phyloP scores from a whole-genome alignment of 441 rosid genomes.

The Breynia disticha region DNA sequence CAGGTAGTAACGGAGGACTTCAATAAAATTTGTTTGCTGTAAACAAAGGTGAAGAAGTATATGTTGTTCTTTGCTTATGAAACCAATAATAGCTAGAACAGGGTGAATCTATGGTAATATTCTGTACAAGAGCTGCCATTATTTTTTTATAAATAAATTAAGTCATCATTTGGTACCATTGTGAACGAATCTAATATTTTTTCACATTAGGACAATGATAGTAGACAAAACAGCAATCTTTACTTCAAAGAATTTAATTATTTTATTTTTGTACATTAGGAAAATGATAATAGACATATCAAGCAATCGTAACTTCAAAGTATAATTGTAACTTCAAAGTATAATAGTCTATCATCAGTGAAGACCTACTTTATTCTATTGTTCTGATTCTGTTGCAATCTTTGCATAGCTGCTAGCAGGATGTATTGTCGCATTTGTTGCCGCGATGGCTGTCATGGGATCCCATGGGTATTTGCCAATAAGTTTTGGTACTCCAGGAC shows the following conservation, averaged over 20 bases:
- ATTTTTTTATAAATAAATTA: too few relatives aligned
- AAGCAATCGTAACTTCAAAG: slow-evolving; percentile 2
- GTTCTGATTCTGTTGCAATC: slow-evolving; percentile 6
- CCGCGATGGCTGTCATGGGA: slow-evolving; percentile 73
- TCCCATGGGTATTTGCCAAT: slow-evolving; percentile 60
- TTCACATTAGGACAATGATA: not conserved
- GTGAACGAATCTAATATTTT: not conserved
- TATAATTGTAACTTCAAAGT: too few relatives aligned
- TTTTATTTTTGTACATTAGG: slow-evolving; percentile 4
- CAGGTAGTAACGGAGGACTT: slow-evolving; percentile 45
- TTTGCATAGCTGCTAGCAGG: slow-evolving; percentile 70
- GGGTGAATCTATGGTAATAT: too few relatives aligned
- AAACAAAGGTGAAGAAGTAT: not conserved
- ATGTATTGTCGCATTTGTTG: slow-evolving; percentile 61
- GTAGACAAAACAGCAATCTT: not conserved
- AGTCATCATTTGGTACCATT: too few relatives aligned
- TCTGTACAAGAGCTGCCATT: too few relatives aligned
- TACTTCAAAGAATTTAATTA: slow-evolving; percentile 1
- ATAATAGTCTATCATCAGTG: too few relatives aligned
- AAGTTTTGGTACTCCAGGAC: slow-evolving; percentile 82
- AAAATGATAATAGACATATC: not conserved
- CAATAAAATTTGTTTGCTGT: too few relatives aligned
- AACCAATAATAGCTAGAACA: too few relatives aligned
- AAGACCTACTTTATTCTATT: not conserved
- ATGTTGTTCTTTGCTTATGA: not conserved